Evolutionary conservation across 768 basidiomycete genomes (phyloP).

Genomic region (Serendipita sp.): DNA sequence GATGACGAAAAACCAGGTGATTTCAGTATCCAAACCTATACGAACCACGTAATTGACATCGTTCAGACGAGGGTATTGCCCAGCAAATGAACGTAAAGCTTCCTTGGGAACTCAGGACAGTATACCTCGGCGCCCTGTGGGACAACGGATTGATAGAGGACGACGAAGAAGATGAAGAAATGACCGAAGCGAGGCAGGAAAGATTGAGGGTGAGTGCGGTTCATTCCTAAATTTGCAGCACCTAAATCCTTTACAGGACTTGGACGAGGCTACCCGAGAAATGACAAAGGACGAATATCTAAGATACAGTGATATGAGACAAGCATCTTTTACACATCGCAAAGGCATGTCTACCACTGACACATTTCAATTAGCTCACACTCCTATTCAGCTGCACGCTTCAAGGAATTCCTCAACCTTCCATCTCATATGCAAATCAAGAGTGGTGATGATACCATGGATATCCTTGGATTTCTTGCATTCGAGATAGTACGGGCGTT

Average conservation of each 20-base stretch:
- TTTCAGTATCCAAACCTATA: constrained; percentile 11
- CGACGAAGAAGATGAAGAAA: constrained; percentile 91
- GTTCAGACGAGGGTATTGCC: constrained; percentile 39
- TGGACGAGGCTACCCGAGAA: constrained; percentile 82
- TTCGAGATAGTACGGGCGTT: constrained; percentile 95
- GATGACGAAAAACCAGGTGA: constrained; percentile 63
- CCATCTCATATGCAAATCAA: constrained; percentile 74
- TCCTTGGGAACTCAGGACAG: constrained; percentile 87
- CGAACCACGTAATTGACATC: constrained; percentile 47
- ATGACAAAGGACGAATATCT: constrained; percentile 97
- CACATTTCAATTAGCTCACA: neutral
- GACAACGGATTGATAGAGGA: constrained; percentile 70
- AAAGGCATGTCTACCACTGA: constrained; percentile 45
- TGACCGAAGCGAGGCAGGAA: constrained; percentile 87
- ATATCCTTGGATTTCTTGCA: constrained; percentile 91
- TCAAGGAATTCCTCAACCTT: constrained; percentile 85
- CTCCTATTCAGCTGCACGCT: constrained; percentile 59
- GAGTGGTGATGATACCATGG: constrained; percentile 84
- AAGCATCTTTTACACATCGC: constrained; percentile 91
- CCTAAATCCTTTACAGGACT: constrained; percentile 38
- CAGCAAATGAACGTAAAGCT: constrained; percentile 90
- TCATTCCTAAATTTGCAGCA: neutral
- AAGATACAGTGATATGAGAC: constrained; percentile 90
- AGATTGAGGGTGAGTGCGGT: constrained; percentile 44
- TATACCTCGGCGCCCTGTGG: constrained; percentile 73